Evolutionary conservation across 1,284 basidiomycete genomes (phyloP), one percentile per base, ranked within the genome.

Genomic region (Naganishia albida): DNA sequence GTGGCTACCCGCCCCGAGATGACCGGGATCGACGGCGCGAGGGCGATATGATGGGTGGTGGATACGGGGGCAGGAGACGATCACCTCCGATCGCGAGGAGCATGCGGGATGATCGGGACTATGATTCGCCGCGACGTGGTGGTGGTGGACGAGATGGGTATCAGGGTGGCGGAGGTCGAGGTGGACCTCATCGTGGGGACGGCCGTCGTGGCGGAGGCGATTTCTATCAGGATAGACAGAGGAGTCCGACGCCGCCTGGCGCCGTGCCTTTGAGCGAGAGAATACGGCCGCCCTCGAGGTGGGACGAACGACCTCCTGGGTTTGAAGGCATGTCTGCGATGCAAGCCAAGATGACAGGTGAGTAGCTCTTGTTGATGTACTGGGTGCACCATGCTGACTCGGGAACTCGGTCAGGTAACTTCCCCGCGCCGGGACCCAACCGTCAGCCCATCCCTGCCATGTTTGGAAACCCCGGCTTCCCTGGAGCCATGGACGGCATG

Each of bases 331-430:
- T 97, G 72, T 88, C 88, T 2, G 93, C 94, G 16, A 85, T 93
- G 82, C 92, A 97, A 75, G 95, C 95, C 26, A 99, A 99, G 79
- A 90, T 93, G 79, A 97, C 94, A 62, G 93, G 92, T 91, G 72
- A 70, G 85, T 73, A 20, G 6, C 6, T 15, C 52, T 39, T 53
- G 7, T 20, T 39, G 43, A 15, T 16, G 28, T 56, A 52, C 23
- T 20, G n/a, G n/a, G n/a, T 34, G 42, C 49, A 28, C 23, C 12
- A 18, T 28, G 40, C 30, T 60, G 38, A 51, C 28, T 40, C 1
- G 26, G 18, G 62, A n/a, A 23, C 25, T 28, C 40, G 23, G 20
- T n/a, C 38, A 67, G 63, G 67, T n/a, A 64, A 65, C 52, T 68
- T 68, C 51, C 63, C 46, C 34, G 64, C 67, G 38, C 69, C 68